Evolutionary conservation across 2,329 filamentous ascomycete species (phyloP).

Genomic region (Claviceps cyperi): DNA sequence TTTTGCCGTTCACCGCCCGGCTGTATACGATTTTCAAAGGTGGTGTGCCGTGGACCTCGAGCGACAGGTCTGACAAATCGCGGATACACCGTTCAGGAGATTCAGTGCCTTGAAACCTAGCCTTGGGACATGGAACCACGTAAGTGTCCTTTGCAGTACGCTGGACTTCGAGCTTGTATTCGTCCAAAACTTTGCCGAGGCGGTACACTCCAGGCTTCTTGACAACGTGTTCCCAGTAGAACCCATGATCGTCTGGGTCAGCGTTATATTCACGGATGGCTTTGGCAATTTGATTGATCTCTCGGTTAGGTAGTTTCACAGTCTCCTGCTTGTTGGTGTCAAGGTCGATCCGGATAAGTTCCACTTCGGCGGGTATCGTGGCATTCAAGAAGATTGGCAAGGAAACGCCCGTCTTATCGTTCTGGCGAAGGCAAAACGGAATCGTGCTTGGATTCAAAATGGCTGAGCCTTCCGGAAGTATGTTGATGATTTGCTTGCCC

Average conservation of each 20-base stretch:
- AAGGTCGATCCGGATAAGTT: slow-evolving; percentile 76
- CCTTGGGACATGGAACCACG: slow-evolving; percentile 74
- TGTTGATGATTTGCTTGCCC: slow-evolving; percentile 94
- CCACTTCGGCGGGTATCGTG: slow-evolving; percentile 75
- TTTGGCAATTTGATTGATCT: slow-evolving; percentile 61
- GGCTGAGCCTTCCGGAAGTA: slow-evolving; percentile 89
- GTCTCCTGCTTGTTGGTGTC: slow-evolving; percentile 68
- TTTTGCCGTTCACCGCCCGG: slow-evolving; percentile 68
- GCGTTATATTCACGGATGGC: slow-evolving; percentile 50
- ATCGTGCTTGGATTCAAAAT: slow-evolving; percentile 67
- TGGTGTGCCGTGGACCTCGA: slow-evolving; percentile 78
- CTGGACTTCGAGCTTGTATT: slow-evolving; percentile 87
- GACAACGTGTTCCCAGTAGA: slow-evolving; percentile 57
- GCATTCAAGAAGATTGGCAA: slow-evolving; percentile 90
- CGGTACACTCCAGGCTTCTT: slow-evolving; percentile 84
- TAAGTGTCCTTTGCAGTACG: slow-evolving; percentile 62
- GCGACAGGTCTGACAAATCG: slow-evolving; percentile 70
- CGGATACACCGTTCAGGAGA: slow-evolving; percentile 61
- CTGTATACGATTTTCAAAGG: slow-evolving; percentile 90
- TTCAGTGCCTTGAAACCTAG: slow-evolving; percentile 50
- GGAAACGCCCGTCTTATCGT: slow-evolving; percentile 42
- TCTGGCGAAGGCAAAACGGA: slow-evolving; percentile 67
- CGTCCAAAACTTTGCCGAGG: slow-evolving; percentile 72
- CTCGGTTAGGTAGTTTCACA: slow-evolving; percentile 57
- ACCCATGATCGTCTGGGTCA: slow-evolving; percentile 44